Base-by-base conservation (phyloP, 73 alveolate species). In the Uronychia binucleata region DNA sequence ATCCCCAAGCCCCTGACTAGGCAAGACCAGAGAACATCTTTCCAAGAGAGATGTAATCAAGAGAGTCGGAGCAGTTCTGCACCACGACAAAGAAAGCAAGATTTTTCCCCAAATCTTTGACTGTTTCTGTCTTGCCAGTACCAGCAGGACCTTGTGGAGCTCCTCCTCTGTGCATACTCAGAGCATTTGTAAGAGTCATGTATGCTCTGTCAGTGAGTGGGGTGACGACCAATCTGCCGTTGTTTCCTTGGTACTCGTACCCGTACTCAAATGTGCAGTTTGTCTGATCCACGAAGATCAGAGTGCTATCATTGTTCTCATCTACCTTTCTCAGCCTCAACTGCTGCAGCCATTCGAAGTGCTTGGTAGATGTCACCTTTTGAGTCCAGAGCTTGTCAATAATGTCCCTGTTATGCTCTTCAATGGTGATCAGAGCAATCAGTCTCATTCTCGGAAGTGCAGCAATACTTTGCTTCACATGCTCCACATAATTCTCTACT, bases 131-230 rank as follows among this genome's bases (percentile, higher is more conserved):
- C 95, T 98, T 98, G 26, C 99, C 99, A 19, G 99, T 99, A 85
- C 99, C 99, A 31, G 99, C 99, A 0, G 99, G 99, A 28, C 99
- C 99, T 58, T 99, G 98, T 0, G 99, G 99, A 28, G 99, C 99
- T 57, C 99, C 99, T 57, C 99, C 99, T 79, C 99, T 97, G 81
- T 98, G 96, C 96, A 99, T 94, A 93, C 95, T 96, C 95, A 99
- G 93, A 31, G 99, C 99, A 84, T 99, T 95, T 1, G 99, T 96
- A 58, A 97, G 82, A 77, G 99, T 97, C 97, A 97, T 98, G 95
- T 99, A 99, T 87, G 99, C 99, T 83, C 99, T 94, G 94, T 99
- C 99, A 29, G 99, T 99, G 83, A 99, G 97, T 1, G 99, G 99
- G 8, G 99, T 99, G 33, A 99, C 99, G 79, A 99, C 99, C 94